A percentile compares a stretch with the other conserved stretches of the same genome.
Evolutionary conservation across 2,329 filamentous ascomycete genomes (phyloP).

Genomic region (Pseudogymnoascus sp.): DNA sequence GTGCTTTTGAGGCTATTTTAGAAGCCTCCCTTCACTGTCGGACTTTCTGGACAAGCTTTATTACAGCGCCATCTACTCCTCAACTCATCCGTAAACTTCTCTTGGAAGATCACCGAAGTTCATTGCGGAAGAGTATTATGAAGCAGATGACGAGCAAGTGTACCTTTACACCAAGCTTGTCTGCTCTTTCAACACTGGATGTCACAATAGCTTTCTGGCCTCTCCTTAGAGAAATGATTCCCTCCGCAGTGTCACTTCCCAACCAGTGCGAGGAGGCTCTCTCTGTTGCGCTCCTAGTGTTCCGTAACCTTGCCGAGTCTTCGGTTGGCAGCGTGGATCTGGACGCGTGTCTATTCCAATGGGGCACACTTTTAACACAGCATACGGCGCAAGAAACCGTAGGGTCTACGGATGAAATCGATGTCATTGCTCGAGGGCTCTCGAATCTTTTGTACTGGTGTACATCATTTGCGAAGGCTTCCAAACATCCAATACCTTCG

Average conservation of each 20-base stretch:
- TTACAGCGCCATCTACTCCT: constrained; percentile 30
- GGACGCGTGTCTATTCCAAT: constrained; percentile 22
- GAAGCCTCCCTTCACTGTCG: constrained; percentile 40
- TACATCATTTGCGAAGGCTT: constrained; percentile 22
- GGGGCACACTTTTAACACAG: constrained; percentile 30
- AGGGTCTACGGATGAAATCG: constrained; percentile 25
- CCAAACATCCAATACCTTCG: constrained; percentile 12
- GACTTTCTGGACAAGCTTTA: constrained; percentile 37
- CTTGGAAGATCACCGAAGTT: constrained; percentile 33
- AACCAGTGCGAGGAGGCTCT: constrained; percentile 30
- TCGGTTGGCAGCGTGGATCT: constrained; percentile 19
- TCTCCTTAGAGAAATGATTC: constrained; percentile 22
- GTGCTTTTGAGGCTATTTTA: constrained; percentile 38
- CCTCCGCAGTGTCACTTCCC: constrained; percentile 17
- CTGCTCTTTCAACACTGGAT: constrained; percentile 28
- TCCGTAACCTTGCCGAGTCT: constrained; percentile 33
- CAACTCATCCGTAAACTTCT: constrained; percentile 34
- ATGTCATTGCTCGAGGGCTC: constrained; percentile 29
- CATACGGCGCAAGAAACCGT: constrained; percentile 34
- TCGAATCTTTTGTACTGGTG: constrained; percentile 30
- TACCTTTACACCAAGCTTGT: constrained; percentile 22
- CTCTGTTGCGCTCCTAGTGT: constrained; percentile 32
- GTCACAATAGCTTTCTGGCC: constrained; percentile 43
- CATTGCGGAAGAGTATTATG: constrained; percentile 24
- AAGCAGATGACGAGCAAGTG: constrained; percentile 27